Evolutionary conservation across 306 rosid genomes (phyloP), one percentile per base, ranked within the genome.

Genomic region (Potentilla sterilis): DNA sequence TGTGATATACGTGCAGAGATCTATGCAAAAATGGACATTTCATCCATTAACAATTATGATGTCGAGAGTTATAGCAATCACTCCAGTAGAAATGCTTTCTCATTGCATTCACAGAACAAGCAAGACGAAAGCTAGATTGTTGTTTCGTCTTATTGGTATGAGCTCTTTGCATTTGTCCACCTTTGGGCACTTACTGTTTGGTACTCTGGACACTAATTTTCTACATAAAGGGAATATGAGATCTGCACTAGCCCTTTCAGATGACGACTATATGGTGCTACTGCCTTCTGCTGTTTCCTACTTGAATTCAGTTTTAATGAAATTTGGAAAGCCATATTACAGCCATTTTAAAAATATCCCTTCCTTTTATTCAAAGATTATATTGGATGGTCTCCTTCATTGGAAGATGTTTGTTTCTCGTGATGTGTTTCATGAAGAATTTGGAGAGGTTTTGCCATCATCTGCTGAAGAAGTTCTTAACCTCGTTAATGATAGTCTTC

Each of bases 111-210:
- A 74, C 79, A 80, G 74, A 78, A 80, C 87, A 22, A 86, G 69
- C 78, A 83, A 65, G 72, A 78, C 72, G 48, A 92, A 77, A 82
- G 89, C 96, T 80, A 87, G 77, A 81, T 77, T 92, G 75, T 83
- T 95, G 83, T 88, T 49, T 86, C 75, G 83, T 72, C 97, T 94
- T 78, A 84, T 73, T 75, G 87, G 90, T 81, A 71, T 81, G 81
- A 87, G 96, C 82, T 84, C 96, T 76, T 35, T 90, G 75, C 98
- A 95, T 86, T 83, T 85, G 65, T 86, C 91, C n/a, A 48, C 81
- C 75, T 90, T 89, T 84, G 98, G 98, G 70, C 82, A 84, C 84
- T 75, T 86, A 58, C 82, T 92, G 80, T 74, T 80, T 77, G 86
- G 75, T 70, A 44, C 83, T 46, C 73, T 85, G 80, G 80, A 78